Evolutionary conservation across 805 yeast species (phyloP), one percentile per base, ranked within the genome.

Genomic region (Pichia heedii): DNA sequence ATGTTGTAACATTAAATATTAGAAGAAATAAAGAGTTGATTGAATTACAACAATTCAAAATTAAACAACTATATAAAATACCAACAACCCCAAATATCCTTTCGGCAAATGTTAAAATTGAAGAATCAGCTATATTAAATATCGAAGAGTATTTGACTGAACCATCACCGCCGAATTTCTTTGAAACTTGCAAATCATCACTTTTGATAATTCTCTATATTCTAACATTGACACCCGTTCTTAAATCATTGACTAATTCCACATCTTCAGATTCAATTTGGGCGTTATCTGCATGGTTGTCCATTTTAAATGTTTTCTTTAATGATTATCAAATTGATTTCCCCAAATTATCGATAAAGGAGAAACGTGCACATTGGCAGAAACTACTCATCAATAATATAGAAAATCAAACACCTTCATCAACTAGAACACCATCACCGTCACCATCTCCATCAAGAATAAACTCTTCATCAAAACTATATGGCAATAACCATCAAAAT

Each of bases 211-310:
- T 81, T 2, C 74, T 89, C 46, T 74, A 84, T 4, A 66, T 89
- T 34, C 66, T 87, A 35, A 79, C 93, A 1, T 68, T 90, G 36
- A 84, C 97, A 0, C 98, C 98, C 0, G 90, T 93, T 1, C 71
- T 93, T 40, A 83, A 85, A 52, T 87, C 96, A 0, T 69, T 93
- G 36, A 87, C 96, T 0, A 77, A 79, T 54, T 83, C 96, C 0
- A 87, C 96, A 0, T 78, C 96, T 0, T 82, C 93, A 0, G 97
- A 93, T 65, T 86, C 96, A 15, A 87, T 93, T 47, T 90, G 97
- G 97, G 88, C 95, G 0, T 62, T 93, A 5, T 77, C 94, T 8
- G 78, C 81, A 38, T 82, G 96, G 79, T 67, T 93, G 15, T 79
- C 84, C 27, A 52, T 86, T 11, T 65, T 79, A 36, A 87, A 87